phyloP scores from a whole-genome alignment of 2,329 filamentous ascomycete species.

The Fusarium nanum region DNA sequence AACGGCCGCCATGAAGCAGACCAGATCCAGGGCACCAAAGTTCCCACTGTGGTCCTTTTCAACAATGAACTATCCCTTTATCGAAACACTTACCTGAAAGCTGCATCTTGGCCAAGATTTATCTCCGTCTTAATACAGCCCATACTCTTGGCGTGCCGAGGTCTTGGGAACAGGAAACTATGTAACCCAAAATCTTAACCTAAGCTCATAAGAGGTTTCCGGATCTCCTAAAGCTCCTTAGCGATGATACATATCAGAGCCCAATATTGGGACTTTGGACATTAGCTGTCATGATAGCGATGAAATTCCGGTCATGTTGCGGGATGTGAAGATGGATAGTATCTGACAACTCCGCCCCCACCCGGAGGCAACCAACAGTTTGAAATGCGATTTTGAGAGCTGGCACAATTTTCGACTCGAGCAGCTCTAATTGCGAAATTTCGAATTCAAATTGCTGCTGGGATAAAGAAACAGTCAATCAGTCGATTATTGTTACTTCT shows the following conservation, averaged over 20 bases:
- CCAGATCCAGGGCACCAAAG: background rate
- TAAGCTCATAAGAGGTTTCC: background rate
- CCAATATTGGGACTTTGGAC: background rate
- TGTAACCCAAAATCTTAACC: background rate
- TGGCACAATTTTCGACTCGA: background rate
- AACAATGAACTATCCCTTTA: background rate
- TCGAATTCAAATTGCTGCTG: background rate
- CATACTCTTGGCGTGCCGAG: background rate
- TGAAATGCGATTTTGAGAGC: background rate
- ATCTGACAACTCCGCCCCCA: background rate
- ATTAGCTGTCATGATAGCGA: background rate
- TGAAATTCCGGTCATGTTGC: background rate
- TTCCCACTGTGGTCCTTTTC: background rate
- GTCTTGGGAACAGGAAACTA: background rate
- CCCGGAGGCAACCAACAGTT: background rate
- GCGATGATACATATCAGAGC: background rate
- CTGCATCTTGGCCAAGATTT: background rate
- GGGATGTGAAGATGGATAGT: background rate
- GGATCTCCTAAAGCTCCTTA: background rate
- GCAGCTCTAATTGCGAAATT: background rate
- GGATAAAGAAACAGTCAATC: background rate
- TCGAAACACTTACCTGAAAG: background rate
- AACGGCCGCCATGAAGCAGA: slow-evolving; percentile 19
- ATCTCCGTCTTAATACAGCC: background rate
- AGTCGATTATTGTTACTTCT: background rate